These are phyloP conservation scores for Saccharum spontaneum DNA, from an alignment of 176 grass and related monocot genomes.

Conservation along the genomic window DNA sequence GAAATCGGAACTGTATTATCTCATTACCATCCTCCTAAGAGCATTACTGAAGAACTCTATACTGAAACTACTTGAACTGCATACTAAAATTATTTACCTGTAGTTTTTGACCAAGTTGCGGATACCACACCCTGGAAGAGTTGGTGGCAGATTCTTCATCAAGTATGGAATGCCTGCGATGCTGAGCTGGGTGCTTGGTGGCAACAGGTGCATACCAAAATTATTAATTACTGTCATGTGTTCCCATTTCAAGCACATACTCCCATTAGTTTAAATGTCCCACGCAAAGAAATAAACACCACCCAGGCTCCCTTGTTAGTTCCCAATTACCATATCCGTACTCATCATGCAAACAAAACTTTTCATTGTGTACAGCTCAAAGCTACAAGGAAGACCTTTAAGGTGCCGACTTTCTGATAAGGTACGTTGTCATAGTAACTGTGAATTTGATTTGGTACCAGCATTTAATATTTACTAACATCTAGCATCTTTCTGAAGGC, in stretches of 20 bases:
- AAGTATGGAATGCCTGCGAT: conserved; percentile 84
- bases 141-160: conserved; percentile 94
- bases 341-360: conserved; percentile 10
- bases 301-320: not conserved
- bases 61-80: conserved; percentile 13
- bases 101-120: conserved; percentile 89
- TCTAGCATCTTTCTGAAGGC: conserved; percentile 56
- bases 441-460: not conserved
- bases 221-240: conserved; percentile 17
- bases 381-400: conserved; percentile 77
- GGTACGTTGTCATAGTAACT: conserved; percentile 40
- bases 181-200: conserved; percentile 91
- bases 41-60: conserved; percentile 1
- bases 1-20: conserved; percentile 1
- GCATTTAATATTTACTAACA: conserved; percentile 37
- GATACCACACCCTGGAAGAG: conserved; percentile 94
- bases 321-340: conserved; percentile 18
- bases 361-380: conserved; percentile 58
- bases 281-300: not conserved
- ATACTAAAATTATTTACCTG: conserved; percentile 28
- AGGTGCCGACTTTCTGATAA: conserved; percentile 93
- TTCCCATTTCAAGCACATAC: conserved; percentile 9
- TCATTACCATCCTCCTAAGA: not conserved
- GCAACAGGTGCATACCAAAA: conserved; percentile 68
- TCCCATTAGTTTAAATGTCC: not conserved